Conservation (phyloP, 768 basidiomycete species). For the Omphalotus guepiniiformis region DNA sequence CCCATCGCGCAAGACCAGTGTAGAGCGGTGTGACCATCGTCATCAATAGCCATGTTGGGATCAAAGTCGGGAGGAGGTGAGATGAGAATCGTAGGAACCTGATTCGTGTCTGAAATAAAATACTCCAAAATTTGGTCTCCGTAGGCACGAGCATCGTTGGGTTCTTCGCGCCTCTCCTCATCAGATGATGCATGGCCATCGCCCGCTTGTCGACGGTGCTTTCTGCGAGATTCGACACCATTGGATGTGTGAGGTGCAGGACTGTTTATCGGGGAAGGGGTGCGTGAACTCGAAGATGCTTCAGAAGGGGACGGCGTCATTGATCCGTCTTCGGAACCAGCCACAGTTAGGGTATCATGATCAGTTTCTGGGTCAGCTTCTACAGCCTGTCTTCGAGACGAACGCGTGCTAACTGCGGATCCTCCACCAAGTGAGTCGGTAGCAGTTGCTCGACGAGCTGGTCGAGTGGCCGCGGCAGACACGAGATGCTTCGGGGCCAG, state of each 20-base stretch:
- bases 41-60: constrained; percentile 94
- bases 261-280: constrained; percentile 82
- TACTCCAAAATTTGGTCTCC: constrained; percentile 97
- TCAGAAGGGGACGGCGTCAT: constrained; percentile 89
- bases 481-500: constrained; percentile 95
- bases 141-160: constrained; percentile 65
- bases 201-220: constrained; percentile 41
- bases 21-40: constrained; percentile 93
- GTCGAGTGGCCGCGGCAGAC: constrained; percentile 51
- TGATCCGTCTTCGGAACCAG: constrained; percentile 81
- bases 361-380: constrained; percentile 53
- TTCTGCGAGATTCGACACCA: constrained; percentile 38
- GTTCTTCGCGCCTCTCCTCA: constrained; percentile 40
- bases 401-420: constrained; percentile 52
- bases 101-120: constrained; percentile 95
- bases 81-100: constrained; percentile 83
- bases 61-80: constrained; percentile 89
- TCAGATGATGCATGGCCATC: constrained; percentile 46
- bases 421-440: constrained; percentile 28
- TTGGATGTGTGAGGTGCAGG: constrained; percentile 43
- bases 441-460: constrained; percentile 41
- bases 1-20: constrained; percentile 99
- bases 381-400: constrained; percentile 49
- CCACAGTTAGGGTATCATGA: constrained; percentile 58
- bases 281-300: constrained; percentile 84